Base-by-base conservation (phyloP, 2,329 filamentous ascomycete species). In the Penicillium sp. region DNA sequence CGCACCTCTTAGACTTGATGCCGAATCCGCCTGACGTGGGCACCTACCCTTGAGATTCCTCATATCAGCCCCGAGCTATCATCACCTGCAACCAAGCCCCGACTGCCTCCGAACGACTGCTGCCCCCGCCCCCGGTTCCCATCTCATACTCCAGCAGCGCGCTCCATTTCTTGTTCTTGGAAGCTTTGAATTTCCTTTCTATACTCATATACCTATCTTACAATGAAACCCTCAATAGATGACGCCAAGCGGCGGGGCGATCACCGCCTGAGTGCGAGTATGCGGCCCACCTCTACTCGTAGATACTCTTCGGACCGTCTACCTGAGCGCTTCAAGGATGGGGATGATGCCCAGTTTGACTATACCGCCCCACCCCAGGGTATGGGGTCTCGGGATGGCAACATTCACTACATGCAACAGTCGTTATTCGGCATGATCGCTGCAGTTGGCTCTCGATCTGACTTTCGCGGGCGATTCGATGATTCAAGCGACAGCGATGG, bases 391-490 rank as follows among this genome's bases (percentile, higher is more conserved):
- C 66, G 69, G 31, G 75, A 75, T 52, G 71, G 75, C 48, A 75
- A 77, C 39, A 69, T 78, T 44, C 75, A 81, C 56, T 91, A 92
- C 67, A 91, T 96, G 87, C 94, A 96, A 73, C 92, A 96, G 79
- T 95, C 91, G 61, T 87, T 97, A 51, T 96, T 97, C 72, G 92
- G 91, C 50, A 85, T 97, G 75, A 92, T 97, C 62, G 90, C 92
- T 6, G 91, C 91, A 14, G 91, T 91, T 33, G 91, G 92, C 6
- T 92, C 91, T 26, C 86, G 86, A 55, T 87, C 89, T 48, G 89
- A 95, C 74, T 92, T 95, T 68, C 87, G 90, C 71, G 83, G 89
- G 55, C 85, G 89, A 33, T 93, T 94, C 71, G 89, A 92, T 67
- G 88, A 89, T 61, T 92, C 89, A 36, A 94, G 90, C 64, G 91